phyloP scores from a whole-genome alignment of 129 eudicot species.

The Daucus carota region DH1_v3.0 NC_030384.2:46160501-46161000 shows the following conservation, averaged over 20 bases:
- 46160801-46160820: slow-evolving; percentile 85
- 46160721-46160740: slow-evolving; percentile 75
- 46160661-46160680: slow-evolving; percentile 31
- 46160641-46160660: slow-evolving; percentile 3
- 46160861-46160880: slow-evolving; percentile 61
- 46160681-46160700: slow-evolving; percentile 72
- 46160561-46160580: not conserved
- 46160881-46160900: slow-evolving; percentile 69
- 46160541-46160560: not conserved
- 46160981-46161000: slow-evolving; percentile 67
- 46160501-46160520: not conserved
- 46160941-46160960: slow-evolving; percentile 80
- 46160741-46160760: slow-evolving; percentile 84
- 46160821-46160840: slow-evolving; percentile 66
- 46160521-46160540: not conserved
- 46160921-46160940: slow-evolving; percentile 56
- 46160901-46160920: slow-evolving; percentile 72
- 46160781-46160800: slow-evolving; percentile 97
- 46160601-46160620: not conserved
- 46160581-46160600: not conserved
- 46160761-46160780: slow-evolving; percentile 91
- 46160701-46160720: slow-evolving; percentile 78
- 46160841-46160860: slow-evolving; percentile 60
- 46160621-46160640: slow-evolving; percentile 6
- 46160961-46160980: slow-evolving; percentile 56